These are phyloP conservation scores for Cordyceps militaris DNA, from an alignment of 2,329 filamentous ascomycete genomes.

Conservation along the genomic window DNA sequence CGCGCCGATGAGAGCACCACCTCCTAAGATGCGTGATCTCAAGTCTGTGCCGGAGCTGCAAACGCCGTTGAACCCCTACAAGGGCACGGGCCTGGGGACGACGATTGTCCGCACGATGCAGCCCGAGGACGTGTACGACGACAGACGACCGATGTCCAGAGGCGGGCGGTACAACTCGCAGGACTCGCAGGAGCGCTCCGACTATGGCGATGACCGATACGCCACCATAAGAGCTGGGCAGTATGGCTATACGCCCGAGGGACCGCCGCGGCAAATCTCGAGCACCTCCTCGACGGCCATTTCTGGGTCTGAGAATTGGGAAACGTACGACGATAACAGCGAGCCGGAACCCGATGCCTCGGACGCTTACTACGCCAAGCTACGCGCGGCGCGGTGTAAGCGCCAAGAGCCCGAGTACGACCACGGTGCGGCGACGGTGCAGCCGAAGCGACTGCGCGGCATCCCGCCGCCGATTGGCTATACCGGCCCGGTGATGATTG, in stretches of 20 bases:
- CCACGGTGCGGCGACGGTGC: constrained; percentile 34
- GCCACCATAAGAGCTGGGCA: constrained; percentile 33
- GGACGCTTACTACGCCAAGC: constrained; percentile 73
- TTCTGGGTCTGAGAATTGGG: constrained; percentile 93
- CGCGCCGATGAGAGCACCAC: constrained; percentile 60
- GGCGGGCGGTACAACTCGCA: constrained; percentile 35
- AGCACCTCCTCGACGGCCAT: constrained; percentile 66
- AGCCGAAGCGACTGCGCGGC: constrained; percentile 48
- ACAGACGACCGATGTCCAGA: constrained; percentile 35
- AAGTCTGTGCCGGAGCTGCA: constrained; percentile 44
- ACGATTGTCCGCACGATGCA: constrained; percentile 54
- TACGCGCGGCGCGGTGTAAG: constrained; percentile 62
- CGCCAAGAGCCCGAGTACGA: constrained; percentile 47
- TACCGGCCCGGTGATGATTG: constrained; percentile 42
- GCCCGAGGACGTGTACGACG: constrained; percentile 84
- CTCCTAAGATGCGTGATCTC: constrained; percentile 88
- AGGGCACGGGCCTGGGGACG: constrained; percentile 39
- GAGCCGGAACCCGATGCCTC: constrained; percentile 68
- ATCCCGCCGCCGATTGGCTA: constrained; percentile 43
- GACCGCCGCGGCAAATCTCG: constrained; percentile 51
- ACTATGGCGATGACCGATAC: constrained; percentile 34
- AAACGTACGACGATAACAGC: constrained; percentile 84
- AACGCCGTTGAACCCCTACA: constrained; percentile 43
- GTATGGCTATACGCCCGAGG: constrained; percentile 29
- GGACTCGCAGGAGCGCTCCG: constrained; percentile 25